Evolutionary conservation across 768 basidiomycete species (phyloP), one percentile per base, ranked within the genome.

Genomic region (Termitomyces sp.): DNA sequence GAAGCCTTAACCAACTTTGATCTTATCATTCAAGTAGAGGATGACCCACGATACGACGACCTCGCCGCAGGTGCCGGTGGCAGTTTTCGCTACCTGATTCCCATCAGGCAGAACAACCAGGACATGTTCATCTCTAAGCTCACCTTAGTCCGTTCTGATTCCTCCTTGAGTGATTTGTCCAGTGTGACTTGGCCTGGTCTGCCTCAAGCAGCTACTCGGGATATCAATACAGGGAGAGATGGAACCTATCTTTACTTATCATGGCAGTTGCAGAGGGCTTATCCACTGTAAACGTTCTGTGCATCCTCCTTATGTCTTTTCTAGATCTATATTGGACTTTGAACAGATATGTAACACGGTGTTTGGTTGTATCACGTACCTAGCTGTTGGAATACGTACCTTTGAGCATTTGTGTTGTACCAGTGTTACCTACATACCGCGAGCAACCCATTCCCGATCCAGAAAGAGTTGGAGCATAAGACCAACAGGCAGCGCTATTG

Each of bases 41-140:
- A 15, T 5, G 46, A 57, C 8, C 0, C 15, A 1, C 51, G 35
- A 7, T 53, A 47, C 23, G 23, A 41, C 37, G 50, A 57, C 31
- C 56, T 57, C 40, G 56, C 56, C 26, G 31, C 30, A 9, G 56
- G 30, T 19, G 40, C 50, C 3, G 38, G 45, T n/a, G 56, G 56
- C 4, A 23, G 53, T 8, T 53, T 9, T 40, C 56, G 56, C 14
- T 57, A 57, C 19, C 45, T 57, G 7, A 28, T 57, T 26, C 56
- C 56, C n/a, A 28, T 49, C 44, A 46, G 6, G 4, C 44, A 35
- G 17, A 11, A 5, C 35, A n/a, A 37, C 19, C 15, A 53, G 14
- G 33, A 10, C 1, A 19, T 44, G 41, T 37, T 23, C 35, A 43
- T 56, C 12, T 31, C 48, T 30, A 10, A 44, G 8, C 55, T 56